Evolutionary conservation across 176 grass and related monocot species (phyloP).

Genomic region (Rhynchospora pubera): DNA sequence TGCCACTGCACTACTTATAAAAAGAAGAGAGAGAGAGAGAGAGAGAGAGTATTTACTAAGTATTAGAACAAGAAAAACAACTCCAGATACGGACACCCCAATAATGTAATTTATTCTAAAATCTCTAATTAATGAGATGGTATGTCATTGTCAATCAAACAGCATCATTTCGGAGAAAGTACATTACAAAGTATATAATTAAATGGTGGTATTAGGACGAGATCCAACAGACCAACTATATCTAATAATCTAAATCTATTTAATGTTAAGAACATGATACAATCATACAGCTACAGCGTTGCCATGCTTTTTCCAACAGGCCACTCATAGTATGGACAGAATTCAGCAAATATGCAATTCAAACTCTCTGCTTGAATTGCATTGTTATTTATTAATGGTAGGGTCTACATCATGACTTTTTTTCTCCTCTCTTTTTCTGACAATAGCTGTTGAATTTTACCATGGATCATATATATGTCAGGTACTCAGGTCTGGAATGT

Average conservation of each 20-base stretch:
- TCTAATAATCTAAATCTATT: slow-evolving; percentile 12
- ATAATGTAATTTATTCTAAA: not conserved
- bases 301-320: not conserved
- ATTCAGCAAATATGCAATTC: slow-evolving; percentile 13
- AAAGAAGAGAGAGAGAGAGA: too few species aligned
- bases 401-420: not conserved
- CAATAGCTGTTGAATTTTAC: not conserved
- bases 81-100: not conserved
- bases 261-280: not conserved
- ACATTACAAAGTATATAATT: not conserved
- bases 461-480: not conserved
- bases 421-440: not conserved
- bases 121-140: not conserved
- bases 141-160: slow-evolving; percentile 5
- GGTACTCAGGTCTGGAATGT: not conserved
- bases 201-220: not conserved
- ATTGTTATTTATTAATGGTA: not conserved
- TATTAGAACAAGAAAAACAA: not conserved
- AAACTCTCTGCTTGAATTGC: not conserved
- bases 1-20: too few species aligned
- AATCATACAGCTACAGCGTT: slow-evolving; percentile 1
- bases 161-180: not conserved
- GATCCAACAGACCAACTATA: slow-evolving; percentile 4
- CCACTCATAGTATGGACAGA: not conserved
- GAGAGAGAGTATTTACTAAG: not conserved